Evolutionary conservation across 2,329 filamentous ascomycete genomes (phyloP), one percentile per base, ranked within the genome.

Genomic region (Trichoderma sp.): DNA sequence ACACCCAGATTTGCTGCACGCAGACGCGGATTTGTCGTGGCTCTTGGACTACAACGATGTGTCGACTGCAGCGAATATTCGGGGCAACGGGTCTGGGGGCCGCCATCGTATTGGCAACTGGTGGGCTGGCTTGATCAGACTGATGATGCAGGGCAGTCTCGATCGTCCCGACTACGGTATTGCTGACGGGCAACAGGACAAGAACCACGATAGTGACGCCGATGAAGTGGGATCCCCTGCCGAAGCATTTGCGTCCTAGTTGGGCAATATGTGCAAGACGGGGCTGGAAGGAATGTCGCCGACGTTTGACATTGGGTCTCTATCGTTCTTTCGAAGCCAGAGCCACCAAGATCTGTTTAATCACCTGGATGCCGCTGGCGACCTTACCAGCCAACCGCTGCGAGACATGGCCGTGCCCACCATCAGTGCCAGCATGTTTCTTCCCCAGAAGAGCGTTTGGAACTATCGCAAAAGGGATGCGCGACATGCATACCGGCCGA

Each of bases 251-350:
- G 75, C 76, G 13, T 76, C 77, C 50, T 80, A 80, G 75, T 71
- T 81, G 71, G 73, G 76, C 65, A 79, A 81, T 17, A 81, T 84
- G 71, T 87, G 85, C 79, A 85, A 85, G 73, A 83, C 83, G 75
- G 84, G 85, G 68, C 83, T 86, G 73, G 83, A 83, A 75, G 84
- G 84, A 71, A 84, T 85, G 76, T 85, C 85, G 72, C 84, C 84
- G 11, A 86, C 86, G 72, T 87, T 88, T 71, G 87, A 89, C 76
- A 84, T 89, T 74, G 87, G 85, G 67, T 85, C 82, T 30, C 78
- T 86, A 36, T 76, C 79, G 4, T 87, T 88, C 77, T 87, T 88
- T 76, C 84, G 87, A 50, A 80, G 82, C 71, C 78, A 82, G 55
- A 79, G 82, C 23, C 85, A 88, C 70, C 79, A 81, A 66, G 79